These are phyloP conservation scores for Trichomonascus vanleenenianus DNA, from an alignment of 805 yeast genomes.

Conservation along the genomic window DNA sequence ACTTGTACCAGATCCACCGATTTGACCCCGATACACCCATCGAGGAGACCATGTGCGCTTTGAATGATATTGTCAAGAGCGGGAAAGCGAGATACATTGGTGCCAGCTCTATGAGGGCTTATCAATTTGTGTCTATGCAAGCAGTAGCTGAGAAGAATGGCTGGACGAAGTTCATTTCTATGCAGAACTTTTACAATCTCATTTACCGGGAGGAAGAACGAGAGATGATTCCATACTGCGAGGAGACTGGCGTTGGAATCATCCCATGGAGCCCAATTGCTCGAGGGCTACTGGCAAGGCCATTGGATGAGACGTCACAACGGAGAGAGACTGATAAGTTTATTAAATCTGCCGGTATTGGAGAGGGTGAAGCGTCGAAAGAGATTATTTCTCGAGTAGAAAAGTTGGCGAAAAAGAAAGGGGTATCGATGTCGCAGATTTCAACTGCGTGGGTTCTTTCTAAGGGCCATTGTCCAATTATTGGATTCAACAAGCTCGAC, in stretches of 20 bases:
- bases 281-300: conserved; percentile 47
- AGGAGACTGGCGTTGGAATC: conserved; percentile 44
- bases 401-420: conserved; percentile 40
- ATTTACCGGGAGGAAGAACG: conserved; percentile 58
- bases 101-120: conserved; percentile 53
- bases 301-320: conserved; percentile 19
- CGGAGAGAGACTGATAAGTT: too few species aligned
- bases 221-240: conserved; percentile 52
- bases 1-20: conserved; percentile 51
- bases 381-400: conserved; percentile 50
- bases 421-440: conserved; percentile 45
- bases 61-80: conserved; percentile 41
- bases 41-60: conserved; percentile 48
- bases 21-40: conserved; percentile 41
- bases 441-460: conserved; percentile 46
- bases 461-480: conserved; percentile 48
- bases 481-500: conserved; percentile 43
- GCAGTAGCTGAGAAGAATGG: conserved; percentile 46
- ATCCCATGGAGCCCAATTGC: conserved; percentile 59
- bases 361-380: too few species aligned
- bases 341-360: too few species aligned
- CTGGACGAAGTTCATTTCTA: conserved; percentile 51
- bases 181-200: conserved; percentile 53
- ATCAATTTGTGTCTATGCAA: conserved; percentile 46
- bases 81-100: conserved; percentile 52